Base-by-base conservation (phyloP, 2,329 filamentous ascomycete genomes). In the Grosmannia clavigera region DNA sequence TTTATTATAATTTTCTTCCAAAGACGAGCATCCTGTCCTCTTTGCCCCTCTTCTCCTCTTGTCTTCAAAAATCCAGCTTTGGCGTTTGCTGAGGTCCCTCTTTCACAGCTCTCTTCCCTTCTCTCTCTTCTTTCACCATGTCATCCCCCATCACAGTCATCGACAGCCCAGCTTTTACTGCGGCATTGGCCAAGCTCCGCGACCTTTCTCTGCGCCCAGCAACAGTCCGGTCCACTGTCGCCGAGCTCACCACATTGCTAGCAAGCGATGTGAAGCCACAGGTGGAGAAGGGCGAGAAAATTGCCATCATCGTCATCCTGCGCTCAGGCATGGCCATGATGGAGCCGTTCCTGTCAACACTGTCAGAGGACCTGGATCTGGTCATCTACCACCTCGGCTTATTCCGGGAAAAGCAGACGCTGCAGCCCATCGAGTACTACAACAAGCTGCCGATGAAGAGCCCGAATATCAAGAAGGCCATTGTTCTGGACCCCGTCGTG, bases 381-480 rank as follows among this genome's bases (percentile, higher is more conserved):
- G 86, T 91, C 10, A 82, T 96, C 65, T 90, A 96, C 76, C 92
- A 97, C 72, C 86, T 97, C 10, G 92, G 92, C 66, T 86, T 96
- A 70, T 97, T 92, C 79, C 90, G 92, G 70, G 91, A 96, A 71
- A 89, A 87, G 63, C 83, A 84, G 60, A 92, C 89, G 56, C 85
- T 96, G 61, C 84, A 90, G 68, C 90, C 92, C 5, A 91, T 96
- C 60, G 92, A 95, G 75, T 96, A 96, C 81, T 96, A 96, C 81
- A 96, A 96, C 79, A 95, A 96, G 73, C 85, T 96, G 22, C 90
- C 91, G 38, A 85, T 88, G 73, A 86, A 89, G 74, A 70, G 76
- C 57, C 64, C 70, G 48, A 69, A 73, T 46, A 70, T 74, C 5
- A 72, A 76, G 1, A 72, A 59, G 56, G 91, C 91, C 61, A 87